These are phyloP conservation scores for Przewalskia tangutica DNA, from an alignment of 257 asterid genomes.

Conservation along the genomic window DNA sequence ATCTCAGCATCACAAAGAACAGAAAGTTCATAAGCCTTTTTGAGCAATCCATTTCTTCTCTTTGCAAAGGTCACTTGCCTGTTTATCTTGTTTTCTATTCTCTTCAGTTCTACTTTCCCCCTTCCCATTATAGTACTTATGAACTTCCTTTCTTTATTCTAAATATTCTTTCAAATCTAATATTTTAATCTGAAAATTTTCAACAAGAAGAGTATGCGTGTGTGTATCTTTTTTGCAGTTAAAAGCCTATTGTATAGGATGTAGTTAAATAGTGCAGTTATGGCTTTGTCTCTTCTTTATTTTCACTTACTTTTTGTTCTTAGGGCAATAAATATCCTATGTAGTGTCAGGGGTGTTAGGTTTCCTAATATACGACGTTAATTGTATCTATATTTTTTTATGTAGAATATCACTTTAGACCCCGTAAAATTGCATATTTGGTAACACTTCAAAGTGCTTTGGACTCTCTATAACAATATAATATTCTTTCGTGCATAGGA, in stretches of 20 bases:
- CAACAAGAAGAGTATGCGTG: background rate
- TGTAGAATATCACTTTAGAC: background rate
- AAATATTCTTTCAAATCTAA: background rate
- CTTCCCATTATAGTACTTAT: background rate
- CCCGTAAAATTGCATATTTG: background rate
- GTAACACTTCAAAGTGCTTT: background rate
- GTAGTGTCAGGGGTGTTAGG: background rate
- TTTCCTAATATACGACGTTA: background rate
- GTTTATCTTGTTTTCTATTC: conserved; percentile 4
- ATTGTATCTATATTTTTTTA: no score
- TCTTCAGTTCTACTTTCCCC: conserved; percentile 1
- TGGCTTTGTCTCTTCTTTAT: background rate
- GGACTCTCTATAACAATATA: background rate
- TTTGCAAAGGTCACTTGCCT: conserved; percentile 2
- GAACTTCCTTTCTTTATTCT: no score
- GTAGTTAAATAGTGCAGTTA: background rate
- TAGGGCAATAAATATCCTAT: background rate
- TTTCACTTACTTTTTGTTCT: background rate
- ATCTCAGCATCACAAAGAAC: no score
- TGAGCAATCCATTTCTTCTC: conserved; percentile 1
- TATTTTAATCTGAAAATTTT: background rate
- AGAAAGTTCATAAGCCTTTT: background rate
- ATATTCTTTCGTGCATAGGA: no score
- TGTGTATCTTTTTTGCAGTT: background rate
- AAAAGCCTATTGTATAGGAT: background rate